Percentiles rank a stretch among this genome's conserved stretches.
These are phyloP conservation scores for Manihot esculenta DNA, from an alignment of 441 rosid species.

Conservation along the genomic window DNA sequence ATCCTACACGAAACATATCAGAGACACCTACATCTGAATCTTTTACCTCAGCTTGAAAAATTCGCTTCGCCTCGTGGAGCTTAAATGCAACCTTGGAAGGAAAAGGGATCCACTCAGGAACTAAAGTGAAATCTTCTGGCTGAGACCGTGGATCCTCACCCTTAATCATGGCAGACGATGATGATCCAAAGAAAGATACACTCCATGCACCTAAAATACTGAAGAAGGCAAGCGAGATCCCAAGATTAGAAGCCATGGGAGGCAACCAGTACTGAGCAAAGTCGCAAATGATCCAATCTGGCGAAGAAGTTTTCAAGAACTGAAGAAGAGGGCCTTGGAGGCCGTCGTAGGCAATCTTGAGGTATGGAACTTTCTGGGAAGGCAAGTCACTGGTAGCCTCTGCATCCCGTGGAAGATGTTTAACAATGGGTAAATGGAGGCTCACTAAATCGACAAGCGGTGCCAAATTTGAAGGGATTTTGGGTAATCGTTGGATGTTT, in stretches of 20 bases:
- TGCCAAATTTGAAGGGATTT: background rate
- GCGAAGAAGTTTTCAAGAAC: background rate
- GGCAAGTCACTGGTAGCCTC: conserved; percentile 6
- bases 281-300: conserved; percentile 16
- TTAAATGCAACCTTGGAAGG: conserved; percentile 1
- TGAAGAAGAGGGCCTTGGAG: background rate
- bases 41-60: background rate
- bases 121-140: background rate
- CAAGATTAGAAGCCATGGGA: background rate
- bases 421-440: background rate
- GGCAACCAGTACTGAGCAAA: conserved; percentile 10
- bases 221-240: background rate
- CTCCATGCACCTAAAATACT: background rate
- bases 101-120: conserved; percentile 4
- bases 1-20: background rate
- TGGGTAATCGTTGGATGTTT: conserved; percentile 6
- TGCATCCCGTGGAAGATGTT: background rate
- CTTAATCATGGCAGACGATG: background rate
- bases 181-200: background rate
- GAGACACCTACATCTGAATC: conserved; percentile 6
- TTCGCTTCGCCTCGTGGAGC: conserved; percentile 1
- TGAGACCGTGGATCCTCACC: background rate
- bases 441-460: background rate
- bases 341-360: background rate
- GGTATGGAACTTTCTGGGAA: background rate